Evolutionary conservation across 371 early-diverging fungal species (phyloP).

Genomic region (Syncephalis fuscata): DNA sequence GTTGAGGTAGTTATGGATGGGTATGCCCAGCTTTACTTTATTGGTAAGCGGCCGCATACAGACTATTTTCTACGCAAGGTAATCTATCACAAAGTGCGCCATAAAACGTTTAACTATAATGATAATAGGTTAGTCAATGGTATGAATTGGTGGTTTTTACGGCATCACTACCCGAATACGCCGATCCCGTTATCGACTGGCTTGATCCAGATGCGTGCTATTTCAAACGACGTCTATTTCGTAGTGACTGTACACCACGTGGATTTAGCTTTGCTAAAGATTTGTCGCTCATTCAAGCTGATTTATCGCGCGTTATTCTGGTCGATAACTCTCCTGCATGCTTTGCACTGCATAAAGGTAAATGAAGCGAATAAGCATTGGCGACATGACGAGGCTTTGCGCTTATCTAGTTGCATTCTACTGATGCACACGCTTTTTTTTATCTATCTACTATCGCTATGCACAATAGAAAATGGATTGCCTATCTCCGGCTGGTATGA

Average conservation of each 20-base stretch:
- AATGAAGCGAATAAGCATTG: background rate
- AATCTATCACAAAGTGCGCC: too few species aligned
- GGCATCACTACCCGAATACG: conserved; percentile 93
- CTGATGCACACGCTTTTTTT: too few species aligned
- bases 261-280: conserved; percentile 81
- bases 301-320: conserved; percentile 73
- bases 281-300: conserved; percentile 59
- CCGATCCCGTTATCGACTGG: conserved; percentile 93
- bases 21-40: conserved; percentile 81
- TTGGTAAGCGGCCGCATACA: conserved; percentile 92
- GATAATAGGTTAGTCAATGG: conserved; percentile 70
- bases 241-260: conserved; percentile 31
- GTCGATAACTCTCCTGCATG: conserved; percentile 84
- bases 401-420: background rate
- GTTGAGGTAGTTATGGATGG: conserved; percentile 87
- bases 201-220: conserved; percentile 75
- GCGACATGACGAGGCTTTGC: too few species aligned
- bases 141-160: conserved; percentile 97
- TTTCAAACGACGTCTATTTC: background rate
- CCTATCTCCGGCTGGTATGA: conserved; percentile 69
- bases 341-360: conserved; percentile 70
- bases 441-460: too few species aligned
- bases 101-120: too few species aligned
- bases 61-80: conserved; percentile 84
- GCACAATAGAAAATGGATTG: conserved; percentile 59